Base-by-base conservation (phyloP, 2,329 filamentous ascomycete species). In the Onygenales sp. region DNA sequence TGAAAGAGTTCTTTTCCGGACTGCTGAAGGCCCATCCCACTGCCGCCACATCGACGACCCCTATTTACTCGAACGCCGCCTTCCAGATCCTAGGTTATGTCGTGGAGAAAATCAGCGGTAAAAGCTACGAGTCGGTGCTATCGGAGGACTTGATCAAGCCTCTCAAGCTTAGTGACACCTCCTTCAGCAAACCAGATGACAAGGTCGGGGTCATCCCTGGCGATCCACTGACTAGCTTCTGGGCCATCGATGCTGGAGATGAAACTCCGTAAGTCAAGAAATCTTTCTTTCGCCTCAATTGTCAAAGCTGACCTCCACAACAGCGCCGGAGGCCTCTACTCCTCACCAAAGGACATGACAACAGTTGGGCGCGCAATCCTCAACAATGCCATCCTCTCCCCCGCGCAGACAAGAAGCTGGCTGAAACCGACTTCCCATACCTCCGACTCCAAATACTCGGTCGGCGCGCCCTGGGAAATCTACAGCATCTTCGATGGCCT, bases 361-460 rank as follows among this genome's bases (percentile, higher is more conserved):
- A 60, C 57, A 13, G 60, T 71, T n/a, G 71, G 71, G 9, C 61
- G 63, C 43, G 64, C 68, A 21, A 73, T 74, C 33, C 60, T 74
- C 2, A 63, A 66, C 44, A 68, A 67, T 2, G 64, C 63, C 0
- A 63, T 75, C 7, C 61, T 75, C 2, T 33, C 61, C 13, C 39
- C 56, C 3, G 59, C 64, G 27, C 60, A 64, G 43, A 73, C 70
- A 11, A 63, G 66, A 7, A 64, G 62, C 47, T 75, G 71, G 72
- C 58, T 75, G 43, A 71, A 73, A 53, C 72, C 72, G 0, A 64
- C 65, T 5, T 57, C 69, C 1, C 68, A 70, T 58, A 73, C 69
- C 2, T 64, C 66, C 1, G 63, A 62, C 3, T 55, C 65, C 0
- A 55, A 61, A 4, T 66, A 67, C 52, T 65, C 69, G 2, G 55